phyloP scores from a whole-genome alignment of 176 grass and related monocot species.

The Carex kokanica region DNA sequence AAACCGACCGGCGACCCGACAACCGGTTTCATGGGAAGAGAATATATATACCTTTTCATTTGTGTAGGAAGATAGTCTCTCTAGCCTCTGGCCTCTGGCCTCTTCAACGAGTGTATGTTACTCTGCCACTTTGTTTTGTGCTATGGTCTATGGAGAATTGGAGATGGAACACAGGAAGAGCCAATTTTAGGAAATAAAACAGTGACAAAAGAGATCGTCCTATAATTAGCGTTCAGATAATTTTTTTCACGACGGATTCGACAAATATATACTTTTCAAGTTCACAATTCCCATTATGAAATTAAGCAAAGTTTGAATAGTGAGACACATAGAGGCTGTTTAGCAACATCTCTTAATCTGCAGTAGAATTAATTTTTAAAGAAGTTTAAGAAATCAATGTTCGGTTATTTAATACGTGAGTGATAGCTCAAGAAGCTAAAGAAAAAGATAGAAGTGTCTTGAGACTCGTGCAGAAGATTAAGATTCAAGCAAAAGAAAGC shows the following conservation, averaged over 20 bases:
- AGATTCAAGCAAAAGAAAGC: too few relatives aligned
- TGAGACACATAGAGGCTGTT: background rate
- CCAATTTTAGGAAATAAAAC: background rate
- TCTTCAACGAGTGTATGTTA: background rate
- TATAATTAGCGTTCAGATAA: background rate
- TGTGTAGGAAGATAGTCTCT: background rate
- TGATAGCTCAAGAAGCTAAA: too few relatives aligned
- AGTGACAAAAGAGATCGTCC: background rate
- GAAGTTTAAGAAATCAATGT: too few relatives aligned
- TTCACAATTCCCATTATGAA: background rate
- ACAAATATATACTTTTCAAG: background rate
- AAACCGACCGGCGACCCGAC: background rate
- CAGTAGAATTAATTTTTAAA: too few relatives aligned
- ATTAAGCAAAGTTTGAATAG: background rate
- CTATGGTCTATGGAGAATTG: background rate
- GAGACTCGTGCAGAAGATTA: accelerated
- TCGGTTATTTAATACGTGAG: too few relatives aligned
- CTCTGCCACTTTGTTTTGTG: background rate
- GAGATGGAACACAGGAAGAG: background rate
- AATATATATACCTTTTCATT: background rate
- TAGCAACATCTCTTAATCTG: too few relatives aligned
- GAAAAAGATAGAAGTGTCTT: too few relatives aligned
- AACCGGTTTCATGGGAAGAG: background rate
- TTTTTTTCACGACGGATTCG: too few relatives aligned
- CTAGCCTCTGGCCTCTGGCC: too few relatives aligned